Evolutionary conservation across 148 eudicot genomes (phyloP), one percentile per base, ranked within the genome.

Genomic region (Tetragonia tetragonoides): DNA sequence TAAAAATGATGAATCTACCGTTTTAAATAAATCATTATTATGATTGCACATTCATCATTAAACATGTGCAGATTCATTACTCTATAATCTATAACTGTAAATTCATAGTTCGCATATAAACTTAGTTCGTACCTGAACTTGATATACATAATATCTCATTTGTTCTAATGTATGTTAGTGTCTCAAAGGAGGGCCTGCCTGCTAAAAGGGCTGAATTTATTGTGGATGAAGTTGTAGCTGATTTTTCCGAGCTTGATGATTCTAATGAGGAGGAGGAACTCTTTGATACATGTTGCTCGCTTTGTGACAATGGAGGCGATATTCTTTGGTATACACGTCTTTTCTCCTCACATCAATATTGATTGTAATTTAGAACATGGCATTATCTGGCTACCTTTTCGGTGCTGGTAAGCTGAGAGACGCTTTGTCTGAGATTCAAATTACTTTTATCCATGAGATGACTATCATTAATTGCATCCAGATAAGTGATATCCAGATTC

Each of bases 281-380:
- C 44, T 93, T 90, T 78, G 98, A 90, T 81, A 78, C 88, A 57
- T 90, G 89, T 39, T 91, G 96, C 83, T 87, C 94, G 41, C 51
- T 90, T 69, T 93, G 98, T 86, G 98, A 91, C 77, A 89, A 93
- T 70, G 98, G 98, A 18, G 98, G 98, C 24, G 85, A 88, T 57
- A 72, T 93, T 80, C 85, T 93, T 75, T 80, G 89, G 98, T 93
- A 86, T 69, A 79, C 75, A 63, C 20, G 56, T 54, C 54, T 44
- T 24, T 64, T 65, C 28, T 80, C 53, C 47, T 11, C 24, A 44
- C 57, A 21, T 15, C 10, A 39, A 6, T 24, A 40, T 41, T 73
- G 42, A n/a, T 37, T 47, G 28, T 66, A 70, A 5, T 5, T 51
- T 64, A 28, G 51, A 63, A 40, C 34, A 3, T 64, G 66, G 20